phyloP scores from a whole-genome alignment of 2,329 filamentous ascomycete species.

The Aspergillus ochraceoroseus region DNA sequence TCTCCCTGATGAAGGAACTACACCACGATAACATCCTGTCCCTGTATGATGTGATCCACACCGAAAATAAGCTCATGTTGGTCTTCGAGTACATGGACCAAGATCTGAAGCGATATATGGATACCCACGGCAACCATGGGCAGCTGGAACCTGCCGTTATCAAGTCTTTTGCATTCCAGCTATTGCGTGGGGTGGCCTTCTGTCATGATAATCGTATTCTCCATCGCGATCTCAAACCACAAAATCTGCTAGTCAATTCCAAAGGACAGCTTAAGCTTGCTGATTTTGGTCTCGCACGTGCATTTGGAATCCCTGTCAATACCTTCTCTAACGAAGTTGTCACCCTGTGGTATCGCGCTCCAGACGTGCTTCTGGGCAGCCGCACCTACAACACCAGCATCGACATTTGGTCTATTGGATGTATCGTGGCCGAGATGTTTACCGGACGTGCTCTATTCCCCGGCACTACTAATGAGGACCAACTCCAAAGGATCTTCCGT shows the following conservation, averaged over 20 bases:
- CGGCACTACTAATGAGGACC: constrained; percentile 92
- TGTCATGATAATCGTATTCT: constrained; percentile 95
- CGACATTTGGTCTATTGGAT: constrained; percentile 95
- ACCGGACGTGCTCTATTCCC: constrained; percentile 89
- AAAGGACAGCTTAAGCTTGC: constrained; percentile 87
- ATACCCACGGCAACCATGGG: constrained; percentile 79
- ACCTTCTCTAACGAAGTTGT: constrained; percentile 99
- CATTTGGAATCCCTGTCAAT: constrained; percentile 94
- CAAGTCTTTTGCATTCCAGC: constrained; percentile 98
- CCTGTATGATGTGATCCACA: constrained; percentile 97
- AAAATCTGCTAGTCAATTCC: constrained; percentile 90
- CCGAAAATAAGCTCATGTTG: constrained; percentile 98
- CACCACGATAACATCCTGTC: constrained; percentile 98
- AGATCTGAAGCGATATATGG: constrained; percentile 98
- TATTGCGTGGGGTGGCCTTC: constrained; percentile 89
- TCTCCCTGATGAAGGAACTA: constrained; percentile 97
- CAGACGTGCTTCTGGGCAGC: constrained; percentile 84
- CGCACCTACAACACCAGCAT: constrained; percentile 97
- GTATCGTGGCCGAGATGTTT: constrained; percentile 99
- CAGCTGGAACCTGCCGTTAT: constrained; percentile 82
- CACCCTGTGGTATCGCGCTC: constrained; percentile 91
- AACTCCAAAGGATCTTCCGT: constrained; percentile 88
- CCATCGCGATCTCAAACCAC: constrained; percentile 90
- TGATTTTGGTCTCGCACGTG: constrained; percentile 88
- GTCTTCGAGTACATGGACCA: constrained; percentile 99